Evolutionary conservation across 2,329 filamentous ascomycete species (phyloP).

Genomic region (Cercospora sojina): DNA sequence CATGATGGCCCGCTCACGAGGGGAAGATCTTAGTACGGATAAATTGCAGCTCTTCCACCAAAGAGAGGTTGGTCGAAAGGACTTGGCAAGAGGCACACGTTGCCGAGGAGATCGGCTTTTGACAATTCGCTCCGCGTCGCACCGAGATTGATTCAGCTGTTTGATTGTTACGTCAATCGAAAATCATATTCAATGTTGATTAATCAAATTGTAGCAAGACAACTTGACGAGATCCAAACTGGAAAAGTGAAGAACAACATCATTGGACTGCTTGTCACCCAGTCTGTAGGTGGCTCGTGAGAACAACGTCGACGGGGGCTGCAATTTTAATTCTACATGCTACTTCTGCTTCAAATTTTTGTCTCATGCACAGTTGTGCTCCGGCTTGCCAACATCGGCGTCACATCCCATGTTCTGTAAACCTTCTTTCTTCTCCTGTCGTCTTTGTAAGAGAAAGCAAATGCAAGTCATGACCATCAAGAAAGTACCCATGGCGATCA

Average conservation of each 20-base stretch:
- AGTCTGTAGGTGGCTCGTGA: not conserved
- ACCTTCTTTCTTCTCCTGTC: slow-evolving; percentile 27
- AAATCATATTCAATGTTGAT: not conserved
- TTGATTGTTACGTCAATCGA: not conserved
- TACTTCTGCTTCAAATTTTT: not conserved
- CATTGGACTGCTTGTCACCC: not conserved
- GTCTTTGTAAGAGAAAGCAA: slow-evolving; percentile 25
- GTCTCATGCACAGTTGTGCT: slow-evolving; percentile 1
- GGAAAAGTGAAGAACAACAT: too few relatives aligned
- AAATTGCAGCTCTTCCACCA: slow-evolving; percentile 16
- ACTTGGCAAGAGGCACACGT: slow-evolving; percentile 5
- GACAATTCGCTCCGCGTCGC: slow-evolving; percentile 8
- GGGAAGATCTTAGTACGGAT: slow-evolving; percentile 10
- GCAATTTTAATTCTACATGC: not conserved
- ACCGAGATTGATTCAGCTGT: slow-evolving; percentile 1
- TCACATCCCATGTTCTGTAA: not conserved
- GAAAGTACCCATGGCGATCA: slow-evolving; percentile 33
- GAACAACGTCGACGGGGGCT: not conserved
- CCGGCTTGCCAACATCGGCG: not conserved
- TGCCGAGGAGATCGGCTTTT: not conserved
- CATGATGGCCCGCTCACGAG: slow-evolving; percentile 7
- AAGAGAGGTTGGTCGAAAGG: not conserved
- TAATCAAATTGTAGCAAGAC: not conserved
- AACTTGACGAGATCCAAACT: too few relatives aligned
- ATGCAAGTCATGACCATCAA: slow-evolving; percentile 27